A percentile compares a stretch with the other conserved stretches of the same genome.
Conservation (phyloP, 2,329 filamentous ascomycete species). For the Venturia nashicola region DNA sequence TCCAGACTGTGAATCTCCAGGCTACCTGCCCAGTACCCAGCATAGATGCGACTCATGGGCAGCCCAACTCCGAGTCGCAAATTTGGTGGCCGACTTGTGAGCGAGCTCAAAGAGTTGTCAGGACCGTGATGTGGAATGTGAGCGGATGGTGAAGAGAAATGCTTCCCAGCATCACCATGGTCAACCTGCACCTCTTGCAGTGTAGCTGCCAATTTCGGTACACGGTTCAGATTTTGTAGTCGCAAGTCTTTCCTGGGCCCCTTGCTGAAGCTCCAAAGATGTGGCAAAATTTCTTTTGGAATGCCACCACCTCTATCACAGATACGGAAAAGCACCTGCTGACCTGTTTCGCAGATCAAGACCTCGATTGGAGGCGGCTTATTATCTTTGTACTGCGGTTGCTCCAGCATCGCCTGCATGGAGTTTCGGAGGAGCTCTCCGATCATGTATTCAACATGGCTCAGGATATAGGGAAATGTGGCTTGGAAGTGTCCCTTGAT, state of each 20-base stretch:
- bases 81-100: conserved; percentile 75
- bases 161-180: conserved; percentile 14
- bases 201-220: conserved; percentile 86
- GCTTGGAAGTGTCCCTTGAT: conserved; percentile 77
- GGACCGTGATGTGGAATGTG: neutral
- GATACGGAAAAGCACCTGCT: conserved; percentile 92
- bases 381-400: conserved; percentile 32
- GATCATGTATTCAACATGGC: conserved; percentile 92
- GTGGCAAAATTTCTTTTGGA: conserved; percentile 68
- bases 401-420: conserved; percentile 81
- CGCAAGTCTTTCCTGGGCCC: conserved; percentile 67
- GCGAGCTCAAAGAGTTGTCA: conserved; percentile 59
- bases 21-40: conserved; percentile 94
- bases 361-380: conserved; percentile 77
- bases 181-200: conserved; percentile 62
- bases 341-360: conserved; percentile 82
- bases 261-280: conserved; percentile 95
- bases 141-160: conserved; percentile 10
- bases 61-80: conserved; percentile 84
- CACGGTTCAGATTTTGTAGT: conserved; percentile 72
- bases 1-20: conserved; percentile 85
- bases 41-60: conserved; percentile 86
- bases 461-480: conserved; percentile 92
- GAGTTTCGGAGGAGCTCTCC: conserved; percentile 92
- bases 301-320: conserved; percentile 94